These are phyloP conservation scores for Polyrhizophydium stewartii DNA, from an alignment of 371 early-diverging fungal species.

Conservation along the genomic window DNA sequence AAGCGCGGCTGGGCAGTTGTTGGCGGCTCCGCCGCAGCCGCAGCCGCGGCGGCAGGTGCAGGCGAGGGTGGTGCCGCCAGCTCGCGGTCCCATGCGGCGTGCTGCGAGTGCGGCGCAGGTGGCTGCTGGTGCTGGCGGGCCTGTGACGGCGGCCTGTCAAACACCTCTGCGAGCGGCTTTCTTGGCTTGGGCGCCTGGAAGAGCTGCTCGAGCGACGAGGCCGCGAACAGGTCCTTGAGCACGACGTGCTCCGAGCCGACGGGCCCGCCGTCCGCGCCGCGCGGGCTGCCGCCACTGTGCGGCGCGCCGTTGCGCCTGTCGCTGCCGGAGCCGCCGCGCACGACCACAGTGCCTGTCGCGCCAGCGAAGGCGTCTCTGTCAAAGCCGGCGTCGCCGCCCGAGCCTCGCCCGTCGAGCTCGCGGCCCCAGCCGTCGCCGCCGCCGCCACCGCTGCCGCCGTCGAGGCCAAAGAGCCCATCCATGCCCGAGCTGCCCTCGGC, in stretches of 20 bases:
- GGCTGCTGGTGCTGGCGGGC: neutral
- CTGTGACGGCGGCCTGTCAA: neutral
- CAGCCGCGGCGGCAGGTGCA: neutral
- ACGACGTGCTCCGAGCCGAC: neutral
- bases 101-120: neutral
- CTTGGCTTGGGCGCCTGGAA: neutral
- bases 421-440: too few species aligned
- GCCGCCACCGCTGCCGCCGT: too few species aligned
- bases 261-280: too few species aligned
- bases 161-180: neutral
- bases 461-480: too few species aligned
- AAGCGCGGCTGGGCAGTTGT: neutral
- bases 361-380: too few species aligned
- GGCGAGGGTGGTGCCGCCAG: neutral
- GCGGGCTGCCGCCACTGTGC: too few species aligned
- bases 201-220: slow-evolving; percentile 15
- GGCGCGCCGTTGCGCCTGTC: too few species aligned
- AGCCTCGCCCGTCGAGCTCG: too few species aligned
- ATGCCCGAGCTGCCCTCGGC: too few species aligned
- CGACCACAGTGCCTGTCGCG: too few species aligned
- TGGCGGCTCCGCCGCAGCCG: neutral
- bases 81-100: neutral
- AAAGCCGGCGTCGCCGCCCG: too few species aligned
- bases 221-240: slow-evolving; percentile 18
- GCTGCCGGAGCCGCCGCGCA: too few species aligned